Percentiles rank a stretch among this genome's conserved stretches.
These are phyloP conservation scores for Fusarium nematophilum DNA, from an alignment of 2,329 filamentous ascomycete genomes.

Conservation along the genomic window DNA sequence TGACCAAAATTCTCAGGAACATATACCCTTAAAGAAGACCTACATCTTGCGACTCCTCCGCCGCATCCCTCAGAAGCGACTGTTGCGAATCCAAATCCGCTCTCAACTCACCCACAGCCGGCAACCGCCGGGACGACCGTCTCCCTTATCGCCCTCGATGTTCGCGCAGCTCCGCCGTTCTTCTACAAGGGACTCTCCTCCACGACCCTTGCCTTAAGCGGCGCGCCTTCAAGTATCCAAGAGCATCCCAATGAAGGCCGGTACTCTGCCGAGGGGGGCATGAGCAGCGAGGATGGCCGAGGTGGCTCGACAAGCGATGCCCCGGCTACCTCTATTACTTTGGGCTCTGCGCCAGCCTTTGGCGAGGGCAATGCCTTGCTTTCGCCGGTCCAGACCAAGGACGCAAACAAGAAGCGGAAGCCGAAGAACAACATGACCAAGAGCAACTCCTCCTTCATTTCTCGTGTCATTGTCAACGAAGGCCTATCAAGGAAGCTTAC, in stretches of 20 bases:
- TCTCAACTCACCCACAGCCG: conserved; percentile 86
- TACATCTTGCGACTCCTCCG: conserved; percentile 92
- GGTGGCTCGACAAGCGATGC: conserved; percentile 65
- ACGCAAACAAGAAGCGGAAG: conserved; percentile 84
- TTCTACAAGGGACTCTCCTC: conserved; percentile 66
- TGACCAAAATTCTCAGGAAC: conserved; percentile 68
- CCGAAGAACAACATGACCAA: conserved; percentile 99
- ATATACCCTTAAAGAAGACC: conserved; percentile 89
- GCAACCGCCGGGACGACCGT: conserved; percentile 87
- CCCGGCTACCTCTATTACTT: conserved; percentile 52
- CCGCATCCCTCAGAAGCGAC: conserved; percentile 95
- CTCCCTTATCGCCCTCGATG: conserved; percentile 78
- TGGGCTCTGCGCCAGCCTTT: conserved; percentile 73
- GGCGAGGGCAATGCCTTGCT: conserved; percentile 87
- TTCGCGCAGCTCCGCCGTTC: conserved; percentile 64
- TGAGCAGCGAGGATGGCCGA: conserved; percentile 68
- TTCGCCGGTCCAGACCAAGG: conserved; percentile 70
- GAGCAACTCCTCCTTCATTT: conserved; percentile 98
- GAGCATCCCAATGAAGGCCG: conserved; percentile 71
- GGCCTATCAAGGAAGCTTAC: conserved; percentile 79
- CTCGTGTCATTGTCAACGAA: conserved; percentile 93
- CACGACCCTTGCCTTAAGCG: conserved; percentile 59
- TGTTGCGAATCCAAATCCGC: conserved; percentile 86
- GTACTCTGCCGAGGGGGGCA: conserved; percentile 68
- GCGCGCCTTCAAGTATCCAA: conserved; percentile 63